Evolutionary conservation across 306 rosid genomes (phyloP), one percentile per base, ranked within the genome.

Genomic region (Hippophae rhamnoides): DNA sequence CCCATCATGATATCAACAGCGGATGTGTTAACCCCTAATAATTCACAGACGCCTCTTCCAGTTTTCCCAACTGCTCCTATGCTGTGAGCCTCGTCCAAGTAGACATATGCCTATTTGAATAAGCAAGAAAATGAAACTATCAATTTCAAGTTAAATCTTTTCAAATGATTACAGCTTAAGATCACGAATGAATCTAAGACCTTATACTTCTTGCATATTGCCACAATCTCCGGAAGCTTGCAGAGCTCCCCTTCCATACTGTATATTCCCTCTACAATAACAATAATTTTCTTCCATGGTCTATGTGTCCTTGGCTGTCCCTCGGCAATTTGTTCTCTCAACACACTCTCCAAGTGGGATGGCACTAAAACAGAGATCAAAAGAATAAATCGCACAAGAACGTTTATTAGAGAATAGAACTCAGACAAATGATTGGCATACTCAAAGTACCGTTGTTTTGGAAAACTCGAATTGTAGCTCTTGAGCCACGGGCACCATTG

Each of bases 191-290:
- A 26, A 45, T 47, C 6, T 49, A 43, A 13, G 47, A 87, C 97
- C 86, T 90, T 87, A 45, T 79, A 90, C 61, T 84, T 87, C 68
- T 86, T 90, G 88, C 97, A 90, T 50, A 86, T 65, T 64, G 90
- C 81, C 54, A 90, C 81, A 62, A 90, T 77, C 81, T 90, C 97
- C 49, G 97, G 86, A 78, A 90, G 97, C 66, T 90, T 81, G 73
- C 95, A 86, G 58, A 90, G 87, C 74, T 90, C 95, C 68, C 97
- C 97, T 74, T 90, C 97, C 97, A 90, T 90, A 55, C 94, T 87
- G 69, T 90, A 90, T 66, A 90, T 90, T 47, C 97, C 97, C 78
- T 90, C 97, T 58, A 90, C 95, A 57, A 90, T 68, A 41, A 87
- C 95, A 63, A 87, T 72, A 47, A 90, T 84, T 80, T 90, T 90